Evolutionary conservation across 2,329 filamentous ascomycete species (phyloP).

Genomic region (Aureobasidium sp.): DNA sequence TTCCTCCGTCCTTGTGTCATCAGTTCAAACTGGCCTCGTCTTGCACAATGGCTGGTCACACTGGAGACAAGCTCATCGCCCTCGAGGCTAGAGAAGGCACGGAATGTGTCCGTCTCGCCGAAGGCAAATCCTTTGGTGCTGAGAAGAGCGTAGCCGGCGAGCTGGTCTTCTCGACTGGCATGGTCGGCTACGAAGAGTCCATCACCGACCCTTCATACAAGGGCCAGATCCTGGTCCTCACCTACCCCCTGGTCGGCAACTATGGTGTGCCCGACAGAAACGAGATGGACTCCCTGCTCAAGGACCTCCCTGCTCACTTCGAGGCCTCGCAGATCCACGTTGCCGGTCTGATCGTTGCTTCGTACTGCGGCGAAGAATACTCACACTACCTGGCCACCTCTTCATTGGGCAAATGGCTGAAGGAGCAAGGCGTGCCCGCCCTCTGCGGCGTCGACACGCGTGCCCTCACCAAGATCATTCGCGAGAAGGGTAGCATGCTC

Average conservation of each 20-base stretch:
- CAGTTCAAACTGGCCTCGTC: constrained; percentile 13
- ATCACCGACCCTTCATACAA: constrained; percentile 82
- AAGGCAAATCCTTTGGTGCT: constrained; percentile 94
- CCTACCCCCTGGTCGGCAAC: constrained; percentile 92
- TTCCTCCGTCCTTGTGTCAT: constrained; percentile 14
- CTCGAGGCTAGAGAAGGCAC: constrained; percentile 91
- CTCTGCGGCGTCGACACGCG: constrained; percentile 94
- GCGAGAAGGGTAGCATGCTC: constrained; percentile 92
- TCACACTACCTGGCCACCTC: constrained; percentile 89
- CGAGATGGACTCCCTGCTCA: constrained; percentile 73
- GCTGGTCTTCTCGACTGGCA: constrained; percentile 98
- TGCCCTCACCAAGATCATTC: constrained; percentile 87
- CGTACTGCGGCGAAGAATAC: constrained; percentile 90
- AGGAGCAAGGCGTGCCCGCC: constrained; percentile 88
- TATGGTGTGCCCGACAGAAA: constrained; percentile 92
- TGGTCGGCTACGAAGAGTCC: constrained; percentile 97
- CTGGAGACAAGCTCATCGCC: constrained; percentile 50
- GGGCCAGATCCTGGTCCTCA: constrained; percentile 92
- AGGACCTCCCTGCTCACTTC: constrained; percentile 84
- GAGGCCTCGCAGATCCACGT: constrained; percentile 91
- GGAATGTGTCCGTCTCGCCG: constrained; percentile 54
- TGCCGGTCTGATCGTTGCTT: constrained; percentile 81
- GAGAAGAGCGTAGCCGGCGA: constrained; percentile 92
- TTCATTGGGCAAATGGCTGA: constrained; percentile 89
- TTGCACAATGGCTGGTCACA: constrained; percentile 19